Conservation (phyloP, 2,329 filamentous ascomycete species). For the Blumeria hordei region DNA sequence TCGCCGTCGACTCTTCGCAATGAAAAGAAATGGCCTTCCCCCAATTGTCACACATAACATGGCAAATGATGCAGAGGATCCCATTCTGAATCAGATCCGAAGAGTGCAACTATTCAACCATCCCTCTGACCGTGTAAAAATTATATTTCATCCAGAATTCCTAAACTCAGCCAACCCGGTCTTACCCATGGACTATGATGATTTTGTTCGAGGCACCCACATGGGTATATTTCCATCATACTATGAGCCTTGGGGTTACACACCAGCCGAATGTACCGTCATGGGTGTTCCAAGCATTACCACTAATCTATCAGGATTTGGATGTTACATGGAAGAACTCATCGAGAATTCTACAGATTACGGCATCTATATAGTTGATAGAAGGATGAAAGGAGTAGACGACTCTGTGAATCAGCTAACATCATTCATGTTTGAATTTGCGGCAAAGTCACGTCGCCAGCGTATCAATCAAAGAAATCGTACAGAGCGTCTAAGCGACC, state of each 20-base stretch:
- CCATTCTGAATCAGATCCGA: slow-evolving; percentile 84
- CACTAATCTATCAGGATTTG: slow-evolving; percentile 91
- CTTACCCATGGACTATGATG: slow-evolving; percentile 86
- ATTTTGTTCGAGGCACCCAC: slow-evolving; percentile 93
- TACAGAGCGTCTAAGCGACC: slow-evolving; percentile 79
- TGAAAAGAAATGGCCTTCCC: slow-evolving; percentile 77
- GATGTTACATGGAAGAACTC: slow-evolving; percentile 97
- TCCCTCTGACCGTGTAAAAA: slow-evolving; percentile 81
- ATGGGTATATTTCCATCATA: slow-evolving; percentile 91
- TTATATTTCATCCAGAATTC: slow-evolving; percentile 96
- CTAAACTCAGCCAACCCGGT: slow-evolving; percentile 89
- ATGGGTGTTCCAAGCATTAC: slow-evolving; percentile 98
- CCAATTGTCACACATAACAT: slow-evolving; percentile 99
- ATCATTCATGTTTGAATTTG: slow-evolving; percentile 83
- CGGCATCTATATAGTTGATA: slow-evolving; percentile 96
- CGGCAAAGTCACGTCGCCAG: slow-evolving; percentile 77
- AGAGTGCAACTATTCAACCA: slow-evolving; percentile 95
- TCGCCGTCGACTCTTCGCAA: slow-evolving; percentile 75
- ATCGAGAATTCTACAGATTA: slow-evolving; percentile 97
- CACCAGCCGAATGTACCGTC: slow-evolving; percentile 89
- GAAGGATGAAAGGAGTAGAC: slow-evolving; percentile 82
- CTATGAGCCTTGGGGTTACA: slow-evolving; percentile 99
- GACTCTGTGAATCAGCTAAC: slow-evolving; percentile 92
- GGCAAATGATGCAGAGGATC: slow-evolving; percentile 80
- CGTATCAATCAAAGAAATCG: slow-evolving; percentile 97